A percentile compares a stretch with the other conserved stretches of the same genome.
These are phyloP conservation scores for Wickerhamomyces canadensis DNA, from an alignment of 805 yeast species.

Conservation along the genomic window DNA sequence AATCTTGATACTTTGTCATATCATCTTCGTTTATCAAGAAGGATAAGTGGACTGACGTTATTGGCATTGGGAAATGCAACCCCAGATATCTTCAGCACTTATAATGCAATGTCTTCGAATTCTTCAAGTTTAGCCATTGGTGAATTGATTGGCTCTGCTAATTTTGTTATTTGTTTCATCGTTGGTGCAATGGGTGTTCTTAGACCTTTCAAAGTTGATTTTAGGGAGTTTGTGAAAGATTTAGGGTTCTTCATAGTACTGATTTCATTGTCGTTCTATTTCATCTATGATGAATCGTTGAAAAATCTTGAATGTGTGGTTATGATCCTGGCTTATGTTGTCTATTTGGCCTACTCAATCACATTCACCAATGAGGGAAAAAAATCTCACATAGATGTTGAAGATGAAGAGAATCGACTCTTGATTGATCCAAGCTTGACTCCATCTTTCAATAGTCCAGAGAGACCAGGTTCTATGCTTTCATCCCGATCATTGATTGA, in stretches of 20 bases:
- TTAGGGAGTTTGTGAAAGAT: slow-evolving; percentile 54
- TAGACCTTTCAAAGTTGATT: slow-evolving; percentile 57
- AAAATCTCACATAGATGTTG: too few relatives aligned
- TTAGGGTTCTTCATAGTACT: slow-evolving; percentile 48
- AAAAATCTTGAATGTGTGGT: slow-evolving; percentile 48
- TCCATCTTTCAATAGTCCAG: not conserved
- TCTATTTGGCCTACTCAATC: slow-evolving; percentile 47
- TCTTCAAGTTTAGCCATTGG: slow-evolving; percentile 79
- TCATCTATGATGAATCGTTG: slow-evolving; percentile 51
- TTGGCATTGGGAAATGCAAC: slow-evolving; percentile 90
- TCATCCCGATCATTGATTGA: slow-evolving; percentile 1
- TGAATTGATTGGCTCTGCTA: slow-evolving; percentile 86
- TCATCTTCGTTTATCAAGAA: slow-evolving; percentile 59
- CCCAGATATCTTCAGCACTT: slow-evolving; percentile 84
- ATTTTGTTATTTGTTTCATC: slow-evolving; percentile 74
- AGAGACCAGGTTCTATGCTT: not conserved
- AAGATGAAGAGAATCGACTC: slow-evolving; percentile 3
- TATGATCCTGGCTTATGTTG: slow-evolving; percentile 50
- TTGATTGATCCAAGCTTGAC: not conserved
- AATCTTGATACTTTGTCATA: slow-evolving; percentile 64
- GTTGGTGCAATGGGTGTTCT: slow-evolving; percentile 72
- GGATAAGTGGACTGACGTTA: slow-evolving; percentile 79
- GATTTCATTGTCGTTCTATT: slow-evolving; percentile 42
- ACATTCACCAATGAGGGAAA: slow-evolving; percentile 37
- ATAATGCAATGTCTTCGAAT: slow-evolving; percentile 70